Base-by-base conservation (phyloP, 495 filamentous ascomycete genomes). In the Usnea hakonensis region DNA sequence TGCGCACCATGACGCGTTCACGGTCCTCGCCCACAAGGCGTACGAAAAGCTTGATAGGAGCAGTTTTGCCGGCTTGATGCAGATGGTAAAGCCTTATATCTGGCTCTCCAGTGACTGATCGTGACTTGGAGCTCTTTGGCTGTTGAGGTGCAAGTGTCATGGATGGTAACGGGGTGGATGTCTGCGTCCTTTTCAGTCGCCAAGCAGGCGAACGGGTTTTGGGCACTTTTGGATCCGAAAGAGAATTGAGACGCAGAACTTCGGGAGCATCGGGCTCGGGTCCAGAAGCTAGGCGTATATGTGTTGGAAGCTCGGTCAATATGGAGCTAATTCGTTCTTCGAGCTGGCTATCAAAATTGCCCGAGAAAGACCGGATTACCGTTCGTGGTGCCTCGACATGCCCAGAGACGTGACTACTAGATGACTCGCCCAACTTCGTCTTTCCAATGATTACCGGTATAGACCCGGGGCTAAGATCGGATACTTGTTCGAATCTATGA, bases 1-100 rank as follows among this genome's bases (percentile, higher is more conserved):
- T 90, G 60, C 94, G 87, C 11, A 97, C 95, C 91, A 98, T 97
- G 50, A 97, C 91, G 33, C 94, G 84, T 72, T 96, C 90, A n/a
- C 88, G 87, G 35, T 84, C 79, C 71, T 95, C 90, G 40, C 94
- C 94, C 2, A 98, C 91, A 17, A 90, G 85, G 1, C 94, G 87
- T 32, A 97, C 90, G 69, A 93, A 94, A 2, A 98, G 82, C 72
- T 96, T 97, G 65, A 94, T 91, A 0, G 94, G 94, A 32, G 87
- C 81, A 62, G 91, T 84, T 50, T 89, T 89, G 36, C 87, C 89
- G 44, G 84, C 81, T 38, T 91, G 87, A n/a, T 90, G 88, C 28
- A 98, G 83, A 74, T 98, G 92, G 66, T 97, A 98, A 3, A 97
- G 81, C 71, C 90, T 90, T 61, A 95, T 90, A 58, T 90, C 91